Conservation (phyloP, 108 stramenopile genomes). For the Aurantiochytrium sp. region DNA sequence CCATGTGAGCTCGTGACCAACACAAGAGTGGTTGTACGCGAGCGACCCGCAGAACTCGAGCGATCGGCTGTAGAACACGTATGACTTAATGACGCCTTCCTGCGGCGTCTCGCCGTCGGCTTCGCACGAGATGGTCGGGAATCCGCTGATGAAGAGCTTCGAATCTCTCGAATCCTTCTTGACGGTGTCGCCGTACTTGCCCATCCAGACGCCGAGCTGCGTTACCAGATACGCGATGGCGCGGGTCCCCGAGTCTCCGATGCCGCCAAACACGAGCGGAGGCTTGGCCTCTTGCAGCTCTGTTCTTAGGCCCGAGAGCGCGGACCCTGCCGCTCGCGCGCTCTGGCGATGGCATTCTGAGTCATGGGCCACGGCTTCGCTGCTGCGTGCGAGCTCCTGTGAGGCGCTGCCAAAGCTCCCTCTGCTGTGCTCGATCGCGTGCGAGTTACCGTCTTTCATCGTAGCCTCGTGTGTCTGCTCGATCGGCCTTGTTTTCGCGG, state of each 20-base stretch:
- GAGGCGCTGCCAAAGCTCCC: too few relatives aligned
- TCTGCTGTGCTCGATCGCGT: too few relatives aligned
- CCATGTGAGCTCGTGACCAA: not conserved
- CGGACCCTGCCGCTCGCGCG: not conserved
- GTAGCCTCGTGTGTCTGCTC: too few relatives aligned
- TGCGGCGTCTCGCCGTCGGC: not conserved
- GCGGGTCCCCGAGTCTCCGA: constrained; percentile 1
- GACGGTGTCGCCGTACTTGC: not conserved
- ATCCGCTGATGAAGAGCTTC: not conserved
- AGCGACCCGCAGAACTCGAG: not conserved
- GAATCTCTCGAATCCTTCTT: constrained; percentile 17
- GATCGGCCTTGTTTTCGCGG: not conserved
- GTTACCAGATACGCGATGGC: not conserved
- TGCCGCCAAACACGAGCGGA: not conserved
- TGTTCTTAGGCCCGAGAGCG: not conserved
- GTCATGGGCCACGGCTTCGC: not conserved
- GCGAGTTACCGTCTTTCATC: too few relatives aligned
- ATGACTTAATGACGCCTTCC: not conserved
- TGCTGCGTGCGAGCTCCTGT: too few relatives aligned
- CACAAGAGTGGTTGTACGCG: not conserved
- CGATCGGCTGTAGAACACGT: not conserved
- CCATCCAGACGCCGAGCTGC: constrained; percentile 27
- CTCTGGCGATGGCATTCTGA: not conserved
- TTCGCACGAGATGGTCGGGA: not conserved
- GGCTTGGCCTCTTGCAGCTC: not conserved